Evolutionary conservation across 768 basidiomycete species (phyloP).

Genomic region (Omphalotus guepiniiformis): DNA sequence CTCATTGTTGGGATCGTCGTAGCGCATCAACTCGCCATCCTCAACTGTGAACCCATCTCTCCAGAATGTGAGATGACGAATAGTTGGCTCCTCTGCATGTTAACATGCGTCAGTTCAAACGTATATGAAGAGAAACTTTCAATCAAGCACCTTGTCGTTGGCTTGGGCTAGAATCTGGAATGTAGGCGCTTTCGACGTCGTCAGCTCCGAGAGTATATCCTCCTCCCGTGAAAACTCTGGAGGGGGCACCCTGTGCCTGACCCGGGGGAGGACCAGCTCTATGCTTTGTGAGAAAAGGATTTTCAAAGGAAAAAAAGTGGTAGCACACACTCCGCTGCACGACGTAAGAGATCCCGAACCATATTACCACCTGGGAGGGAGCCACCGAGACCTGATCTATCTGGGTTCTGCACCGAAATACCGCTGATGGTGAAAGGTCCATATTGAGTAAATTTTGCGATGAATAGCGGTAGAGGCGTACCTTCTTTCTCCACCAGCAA

Average conservation of each 20-base stretch:
- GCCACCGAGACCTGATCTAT: slow-evolving; percentile 32
- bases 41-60: slow-evolving; percentile 89
- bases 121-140: neutral
- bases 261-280: slow-evolving; percentile 35
- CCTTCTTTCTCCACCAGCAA: slow-evolving; percentile 96
- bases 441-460: neutral
- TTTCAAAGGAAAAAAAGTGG: neutral
- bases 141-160: slow-evolving; percentile 1
- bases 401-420: slow-evolving; percentile 84
- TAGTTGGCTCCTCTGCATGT: slow-evolving; percentile 50
- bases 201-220: slow-evolving; percentile 89
- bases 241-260: slow-evolving; percentile 13
- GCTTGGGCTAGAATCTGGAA: slow-evolving; percentile 65
- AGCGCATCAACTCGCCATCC: slow-evolving; percentile 79
- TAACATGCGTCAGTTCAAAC: slow-evolving; percentile 14
- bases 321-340: slow-evolving; percentile 69
- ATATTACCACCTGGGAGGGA: slow-evolving; percentile 50
- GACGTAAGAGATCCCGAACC: slow-evolving; percentile 69
- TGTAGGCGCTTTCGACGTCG: slow-evolving; percentile 70
- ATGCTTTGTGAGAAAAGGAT: slow-evolving; percentile 11
- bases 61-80: slow-evolving; percentile 88
- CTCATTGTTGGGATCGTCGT: slow-evolving; percentile 73
- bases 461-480: slow-evolving; percentile 20
- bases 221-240: slow-evolving; percentile 56
- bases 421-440: slow-evolving; percentile 63